phyloP scores from a whole-genome alignment of 2,329 filamentous ascomycete species.

The Epichloe baconii region DNA sequence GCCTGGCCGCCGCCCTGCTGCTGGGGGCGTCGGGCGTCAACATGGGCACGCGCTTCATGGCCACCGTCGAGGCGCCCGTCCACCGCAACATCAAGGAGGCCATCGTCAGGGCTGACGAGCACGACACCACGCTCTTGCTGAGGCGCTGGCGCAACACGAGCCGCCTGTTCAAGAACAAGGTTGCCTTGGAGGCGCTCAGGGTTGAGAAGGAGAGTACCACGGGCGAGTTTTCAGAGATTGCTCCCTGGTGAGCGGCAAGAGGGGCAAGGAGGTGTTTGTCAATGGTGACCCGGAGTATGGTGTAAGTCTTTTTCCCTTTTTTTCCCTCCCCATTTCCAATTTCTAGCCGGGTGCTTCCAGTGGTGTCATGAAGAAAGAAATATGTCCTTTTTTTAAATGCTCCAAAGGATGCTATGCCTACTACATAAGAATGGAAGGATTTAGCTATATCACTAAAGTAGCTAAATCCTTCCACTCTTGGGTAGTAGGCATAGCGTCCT shows the following conservation, averaged over 20 bases:
- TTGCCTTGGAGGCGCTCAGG: conserved; percentile 65
- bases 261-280: conserved; percentile 80
- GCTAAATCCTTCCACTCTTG: too few relatives aligned
- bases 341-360: too few relatives aligned
- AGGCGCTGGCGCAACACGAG: conserved; percentile 88
- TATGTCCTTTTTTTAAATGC: not conserved
- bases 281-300: conserved; percentile 86
- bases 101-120: conserved; percentile 80
- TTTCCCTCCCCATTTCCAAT: not conserved
- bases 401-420: too few relatives aligned
- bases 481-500: too few relatives aligned
- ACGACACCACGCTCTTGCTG: conserved; percentile 79
- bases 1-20: conserved; percentile 77
- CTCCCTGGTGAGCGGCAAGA: conserved; percentile 76
- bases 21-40: conserved; percentile 91
- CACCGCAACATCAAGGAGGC: conserved; percentile 88
- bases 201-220: conserved; percentile 72
- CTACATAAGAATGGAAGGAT: too few relatives aligned
- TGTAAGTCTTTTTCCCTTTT: conserved; percentile 39
- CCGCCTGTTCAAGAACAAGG: conserved; percentile 80
- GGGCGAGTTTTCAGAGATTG: conserved; percentile 82
- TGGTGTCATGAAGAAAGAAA: too few relatives aligned
- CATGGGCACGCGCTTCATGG: conserved; percentile 98
- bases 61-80: conserved; percentile 83
- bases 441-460: too few relatives aligned